These are phyloP conservation scores for Aspergillus carbonarius DNA, from an alignment of 2,329 filamentous ascomycete genomes.

Conservation along the genomic window DNA sequence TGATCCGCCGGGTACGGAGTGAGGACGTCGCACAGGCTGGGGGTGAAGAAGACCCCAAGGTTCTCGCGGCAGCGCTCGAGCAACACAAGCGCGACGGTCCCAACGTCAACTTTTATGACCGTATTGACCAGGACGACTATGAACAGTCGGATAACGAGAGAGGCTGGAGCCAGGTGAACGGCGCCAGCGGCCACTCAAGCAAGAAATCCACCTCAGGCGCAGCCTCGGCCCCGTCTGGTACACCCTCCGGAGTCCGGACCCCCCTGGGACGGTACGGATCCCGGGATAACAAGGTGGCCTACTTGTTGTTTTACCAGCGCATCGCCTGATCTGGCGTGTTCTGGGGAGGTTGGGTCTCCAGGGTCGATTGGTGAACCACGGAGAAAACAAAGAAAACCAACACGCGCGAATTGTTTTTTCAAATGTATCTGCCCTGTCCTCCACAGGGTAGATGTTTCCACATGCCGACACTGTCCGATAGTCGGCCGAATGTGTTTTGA, in stretches of 20 bases:
- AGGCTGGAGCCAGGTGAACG: slow-evolving; percentile 83
- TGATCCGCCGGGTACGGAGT: slow-evolving; percentile 77
- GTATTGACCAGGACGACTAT: slow-evolving; percentile 61
- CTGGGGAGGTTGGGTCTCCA: background rate
- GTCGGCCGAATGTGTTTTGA: background rate
- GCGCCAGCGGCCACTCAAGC: slow-evolving; percentile 50
- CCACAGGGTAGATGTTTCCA: background rate
- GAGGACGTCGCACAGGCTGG: slow-evolving; percentile 88
- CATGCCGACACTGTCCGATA: background rate
- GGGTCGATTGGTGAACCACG: background rate
- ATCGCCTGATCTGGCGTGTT: slow-evolving; percentile 44
- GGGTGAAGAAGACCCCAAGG: slow-evolving; percentile 73
- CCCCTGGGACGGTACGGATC: slow-evolving; percentile 58
- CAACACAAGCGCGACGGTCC: slow-evolving; percentile 58
- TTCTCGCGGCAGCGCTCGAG: slow-evolving; percentile 65
- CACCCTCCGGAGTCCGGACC: slow-evolving; percentile 57
- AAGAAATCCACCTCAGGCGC: slow-evolving; percentile 71
- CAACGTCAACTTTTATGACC: slow-evolving; percentile 72
- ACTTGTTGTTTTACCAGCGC: slow-evolving; percentile 91
- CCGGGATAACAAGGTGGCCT: slow-evolving; percentile 95
- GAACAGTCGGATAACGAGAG: slow-evolving; percentile 64
- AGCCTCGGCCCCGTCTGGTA: slow-evolving; percentile 53
- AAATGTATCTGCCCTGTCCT: background rate
- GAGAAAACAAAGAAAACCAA: background rate
- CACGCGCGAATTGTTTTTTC: background rate